Percentiles rank a stretch among this genome's conserved stretches.
These are phyloP conservation scores for Coniella vitis DNA, from an alignment of 2,329 filamentous ascomycete genomes.

Conservation along the genomic window DNA sequence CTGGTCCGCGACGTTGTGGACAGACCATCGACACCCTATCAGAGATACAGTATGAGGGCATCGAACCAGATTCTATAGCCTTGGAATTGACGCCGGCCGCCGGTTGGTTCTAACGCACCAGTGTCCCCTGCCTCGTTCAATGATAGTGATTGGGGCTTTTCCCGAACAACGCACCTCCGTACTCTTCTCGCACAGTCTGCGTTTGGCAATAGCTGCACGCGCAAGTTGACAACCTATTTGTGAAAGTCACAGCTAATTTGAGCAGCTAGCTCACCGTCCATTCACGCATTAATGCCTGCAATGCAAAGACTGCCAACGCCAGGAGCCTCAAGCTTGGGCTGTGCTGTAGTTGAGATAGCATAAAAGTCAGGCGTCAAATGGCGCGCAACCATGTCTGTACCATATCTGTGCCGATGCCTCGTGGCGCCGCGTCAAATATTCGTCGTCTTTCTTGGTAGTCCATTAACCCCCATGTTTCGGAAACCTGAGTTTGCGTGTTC, in stretches of 20 bases:
- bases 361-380: not conserved
- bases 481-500: not conserved
- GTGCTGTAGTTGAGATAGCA: not conserved
- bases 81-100: constrained; percentile 24
- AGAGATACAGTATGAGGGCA: constrained; percentile 13
- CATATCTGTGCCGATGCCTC: not conserved
- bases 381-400: not conserved
- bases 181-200: constrained; percentile 8
- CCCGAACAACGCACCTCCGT: constrained; percentile 42
- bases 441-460: not conserved
- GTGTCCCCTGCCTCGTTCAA: constrained; percentile 35
- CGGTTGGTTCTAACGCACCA: constrained; percentile 43
- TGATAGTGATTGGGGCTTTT: constrained; percentile 17
- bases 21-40: constrained; percentile 24
- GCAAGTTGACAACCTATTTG: constrained; percentile 11
- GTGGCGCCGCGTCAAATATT: not conserved
- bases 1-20: constrained; percentile 10
- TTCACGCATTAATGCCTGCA: too few species aligned
- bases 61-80: constrained; percentile 25
- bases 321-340: not conserved
- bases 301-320: too few species aligned
- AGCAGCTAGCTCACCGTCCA: constrained; percentile 1
- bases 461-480: not conserved
- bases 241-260: constrained; percentile 16
- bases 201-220: constrained; percentile 24